Base-by-base conservation (phyloP, 108 stramenopile species). In the Cyclotella distinguenda region DNA sequence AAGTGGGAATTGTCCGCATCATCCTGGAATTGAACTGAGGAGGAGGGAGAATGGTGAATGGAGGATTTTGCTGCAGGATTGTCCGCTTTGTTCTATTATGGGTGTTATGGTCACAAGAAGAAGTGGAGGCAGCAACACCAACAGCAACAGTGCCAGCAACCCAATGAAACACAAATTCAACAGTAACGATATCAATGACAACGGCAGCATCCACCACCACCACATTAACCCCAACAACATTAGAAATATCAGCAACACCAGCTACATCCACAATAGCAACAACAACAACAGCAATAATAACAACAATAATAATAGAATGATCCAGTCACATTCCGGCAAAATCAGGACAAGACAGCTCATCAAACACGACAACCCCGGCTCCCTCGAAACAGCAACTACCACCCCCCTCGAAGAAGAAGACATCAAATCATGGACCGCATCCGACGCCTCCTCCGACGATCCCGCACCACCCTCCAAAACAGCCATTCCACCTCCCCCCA, bases 381-480 rank as follows among this genome's bases (percentile, higher is more conserved):
- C 61, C 31, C 19, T 38, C 4, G 12, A 47, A 33, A 62, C 61
- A n/a, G 45, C 23, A 23, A 38, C 61, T 5, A 62, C 61, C 6
- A 28, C 61, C 19, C 28, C 61, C 4, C 9, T 38, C 0, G 61
- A 62, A 62, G 61, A 44, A 9, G 43, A 30, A 6, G 33, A 44
- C 10, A 30, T 13, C 18, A 62, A 48, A 34, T 48, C 52, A 27
- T 70, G 51, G 58, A 53, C 69, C 31, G 11, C 54, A 32, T 61
- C 60, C 3, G 69, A 70, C 61, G 69, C 51, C 1, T 70, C 60
- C 11, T 25, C 40, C 12, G 22, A 36, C 15, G 68, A 69, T 18
- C 68, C 47, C 2, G 57, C 46, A 18, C 67, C 56, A 21, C 30
- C 32, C 47, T 39, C 12, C 34, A 40, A 34, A 43, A 49, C 48